Conservation (phyloP, 495 filamentous ascomycete genomes). For the Achaetomiella virescens region DNA sequence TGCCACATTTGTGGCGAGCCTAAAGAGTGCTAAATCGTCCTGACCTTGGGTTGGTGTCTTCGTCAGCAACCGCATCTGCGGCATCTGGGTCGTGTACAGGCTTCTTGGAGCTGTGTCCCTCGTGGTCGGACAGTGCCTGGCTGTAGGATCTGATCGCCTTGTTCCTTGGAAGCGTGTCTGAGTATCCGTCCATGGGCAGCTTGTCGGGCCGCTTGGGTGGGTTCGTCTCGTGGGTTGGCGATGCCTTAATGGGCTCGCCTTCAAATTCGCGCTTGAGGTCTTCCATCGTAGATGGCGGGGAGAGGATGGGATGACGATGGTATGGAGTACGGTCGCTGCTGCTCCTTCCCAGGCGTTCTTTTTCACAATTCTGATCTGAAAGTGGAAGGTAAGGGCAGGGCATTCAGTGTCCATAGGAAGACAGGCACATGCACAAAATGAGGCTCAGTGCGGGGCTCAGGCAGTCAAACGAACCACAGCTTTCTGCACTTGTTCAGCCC, state of each 20-base stretch:
- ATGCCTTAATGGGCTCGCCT: not conserved
- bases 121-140: not conserved
- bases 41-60: not conserved
- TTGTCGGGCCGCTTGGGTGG: constrained; percentile 14
- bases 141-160: not conserved
- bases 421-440: too few relatives aligned
- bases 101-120: not conserved
- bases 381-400: too few relatives aligned
- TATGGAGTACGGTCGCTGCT: too few relatives aligned
- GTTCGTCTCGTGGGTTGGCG: not conserved
- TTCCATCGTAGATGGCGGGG: constrained; percentile 12
- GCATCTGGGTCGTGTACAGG: not conserved
- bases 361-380: too few relatives aligned
- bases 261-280: constrained; percentile 7
- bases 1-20: not conserved
- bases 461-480: too few relatives aligned
- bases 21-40: not conserved
- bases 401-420: too few relatives aligned
- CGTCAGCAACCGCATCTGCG: constrained; percentile 1
- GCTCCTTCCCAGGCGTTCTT: too few relatives aligned
- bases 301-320: not conserved
- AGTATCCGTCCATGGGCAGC: not conserved
- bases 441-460: too few relatives aligned
- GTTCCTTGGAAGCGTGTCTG: not conserved
- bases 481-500: too few relatives aligned